phyloP scores from a whole-genome alignment of 345 rosid species.

The Gossypium raimondii region DNA sequence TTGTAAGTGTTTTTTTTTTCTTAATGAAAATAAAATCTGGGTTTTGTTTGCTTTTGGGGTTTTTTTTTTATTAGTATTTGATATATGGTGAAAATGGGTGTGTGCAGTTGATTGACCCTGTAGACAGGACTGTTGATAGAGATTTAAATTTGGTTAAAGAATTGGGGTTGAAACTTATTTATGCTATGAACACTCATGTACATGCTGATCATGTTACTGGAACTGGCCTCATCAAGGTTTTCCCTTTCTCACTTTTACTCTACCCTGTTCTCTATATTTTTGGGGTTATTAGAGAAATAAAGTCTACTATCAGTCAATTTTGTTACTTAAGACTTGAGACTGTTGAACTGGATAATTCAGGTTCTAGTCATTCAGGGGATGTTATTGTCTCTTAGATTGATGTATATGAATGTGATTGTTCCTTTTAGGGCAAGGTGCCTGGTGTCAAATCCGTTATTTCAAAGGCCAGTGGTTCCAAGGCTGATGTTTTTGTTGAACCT shows the following conservation, averaged over 20 bases:
- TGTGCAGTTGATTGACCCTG: conserved; percentile 88
- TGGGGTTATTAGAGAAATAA: neutral
- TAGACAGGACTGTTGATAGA: conserved; percentile 84
- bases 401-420: conserved; percentile 2
- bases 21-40: neutral
- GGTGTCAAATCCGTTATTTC: conserved; percentile 74
- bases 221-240: conserved; percentile 80
- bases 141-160: conserved; percentile 66
- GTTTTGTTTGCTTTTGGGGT: neutral
- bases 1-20: conserved; percentile 34
- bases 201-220: conserved; percentile 99
- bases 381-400: neutral
- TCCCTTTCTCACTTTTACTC: neutral
- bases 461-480: conserved; percentile 74
- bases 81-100: conserved; percentile 4
- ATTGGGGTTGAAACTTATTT: conserved; percentile 66
- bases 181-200: conserved; percentile 91
- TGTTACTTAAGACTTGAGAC: neutral
- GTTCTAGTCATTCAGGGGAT: neutral
- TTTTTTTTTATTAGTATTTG: neutral
- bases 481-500: conserved; percentile 61
- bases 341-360: neutral
- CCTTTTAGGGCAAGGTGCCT: conserved; percentile 45
- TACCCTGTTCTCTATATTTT: no score
- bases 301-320: neutral